These are phyloP conservation scores for Candida gigantensis DNA, from an alignment of 1,139 yeast genomes.

Conservation along the genomic window DNA sequence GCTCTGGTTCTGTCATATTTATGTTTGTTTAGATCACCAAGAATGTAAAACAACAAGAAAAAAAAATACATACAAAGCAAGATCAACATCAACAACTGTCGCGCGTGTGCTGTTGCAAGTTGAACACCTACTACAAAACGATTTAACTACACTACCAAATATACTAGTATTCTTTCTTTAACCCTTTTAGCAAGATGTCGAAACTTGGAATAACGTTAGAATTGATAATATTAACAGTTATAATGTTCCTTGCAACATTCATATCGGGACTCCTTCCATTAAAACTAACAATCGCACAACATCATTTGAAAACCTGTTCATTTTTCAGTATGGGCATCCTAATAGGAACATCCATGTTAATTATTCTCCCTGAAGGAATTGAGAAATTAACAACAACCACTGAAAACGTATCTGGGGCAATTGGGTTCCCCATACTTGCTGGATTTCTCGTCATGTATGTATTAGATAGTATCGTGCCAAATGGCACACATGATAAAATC, in stretches of 20 bases:
- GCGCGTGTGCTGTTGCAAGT: too few species aligned
- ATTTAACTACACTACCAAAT: too few species aligned
- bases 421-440: slow-evolving; percentile 37
- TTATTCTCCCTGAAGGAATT: slow-evolving; percentile 72
- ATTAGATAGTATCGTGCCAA: slow-evolving; percentile 36
- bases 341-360: slow-evolving; percentile 62
- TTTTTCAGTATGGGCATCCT: slow-evolving; percentile 63
- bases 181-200: too few species aligned
- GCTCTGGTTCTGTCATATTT: slow-evolving; percentile 3
- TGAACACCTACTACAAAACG: too few species aligned
- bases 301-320: slow-evolving; percentile 27
- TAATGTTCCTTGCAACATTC: slow-evolving; percentile 35
- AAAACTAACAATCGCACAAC: slow-evolving; percentile 18
- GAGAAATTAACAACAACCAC: slow-evolving; percentile 42
- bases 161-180: too few species aligned
- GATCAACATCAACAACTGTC: too few species aligned
- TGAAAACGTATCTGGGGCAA: slow-evolving; percentile 17
- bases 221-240: slow-evolving; percentile 10
- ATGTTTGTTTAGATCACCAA: neutral
- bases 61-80: too few species aligned
- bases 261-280: slow-evolving; percentile 37
- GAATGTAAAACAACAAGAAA: too few species aligned
- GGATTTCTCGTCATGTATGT: slow-evolving; percentile 58
- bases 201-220: slow-evolving; percentile 5
- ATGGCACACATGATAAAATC: neutral